A percentile compares a stretch with the other conserved stretches of the same genome.
These are phyloP conservation scores for Talaromyces amestolkiae DNA, from an alignment of 2,329 filamentous ascomycete genomes.

Conservation along the genomic window DNA sequence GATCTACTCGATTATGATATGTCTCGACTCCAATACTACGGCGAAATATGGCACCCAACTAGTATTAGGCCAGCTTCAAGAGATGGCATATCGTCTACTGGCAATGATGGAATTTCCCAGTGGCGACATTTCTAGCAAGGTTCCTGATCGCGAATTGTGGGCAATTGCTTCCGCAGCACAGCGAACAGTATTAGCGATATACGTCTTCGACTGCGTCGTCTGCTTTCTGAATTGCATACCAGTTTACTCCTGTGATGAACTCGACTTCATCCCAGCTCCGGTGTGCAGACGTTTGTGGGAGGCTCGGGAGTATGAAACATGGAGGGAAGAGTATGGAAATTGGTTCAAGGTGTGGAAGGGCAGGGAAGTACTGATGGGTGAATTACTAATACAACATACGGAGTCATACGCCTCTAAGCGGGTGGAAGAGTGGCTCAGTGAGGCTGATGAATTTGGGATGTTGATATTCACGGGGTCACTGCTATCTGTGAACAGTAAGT, in stretches of 20 bases:
- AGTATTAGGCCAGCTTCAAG: background rate
- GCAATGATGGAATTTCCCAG: background rate
- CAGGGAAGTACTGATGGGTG: conserved; percentile 2
- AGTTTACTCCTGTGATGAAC: conserved; percentile 3
- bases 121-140: background rate
- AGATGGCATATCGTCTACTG: conserved; percentile 1
- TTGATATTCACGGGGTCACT: conserved; percentile 4
- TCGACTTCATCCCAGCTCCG: background rate
- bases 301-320: conserved; percentile 3
- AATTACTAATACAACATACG: conserved; percentile 1
- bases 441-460: background rate
- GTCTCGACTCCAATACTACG: background rate
- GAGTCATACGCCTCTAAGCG: conserved; percentile 3
- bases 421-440: background rate
- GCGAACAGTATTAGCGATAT: conserved; percentile 3
- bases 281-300: background rate
- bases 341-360: conserved; percentile 2
- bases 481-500: conserved; percentile 3
- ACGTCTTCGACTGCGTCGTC: background rate
- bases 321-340: conserved; percentile 3
- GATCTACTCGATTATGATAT: conserved; percentile 4
- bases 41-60: conserved; percentile 4
- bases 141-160: background rate
- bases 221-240: conserved; percentile 1
- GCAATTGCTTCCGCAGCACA: background rate